Evolutionary conservation across 306 rosid genomes (phyloP).

Genomic region (Rosa lucieae): DNA sequence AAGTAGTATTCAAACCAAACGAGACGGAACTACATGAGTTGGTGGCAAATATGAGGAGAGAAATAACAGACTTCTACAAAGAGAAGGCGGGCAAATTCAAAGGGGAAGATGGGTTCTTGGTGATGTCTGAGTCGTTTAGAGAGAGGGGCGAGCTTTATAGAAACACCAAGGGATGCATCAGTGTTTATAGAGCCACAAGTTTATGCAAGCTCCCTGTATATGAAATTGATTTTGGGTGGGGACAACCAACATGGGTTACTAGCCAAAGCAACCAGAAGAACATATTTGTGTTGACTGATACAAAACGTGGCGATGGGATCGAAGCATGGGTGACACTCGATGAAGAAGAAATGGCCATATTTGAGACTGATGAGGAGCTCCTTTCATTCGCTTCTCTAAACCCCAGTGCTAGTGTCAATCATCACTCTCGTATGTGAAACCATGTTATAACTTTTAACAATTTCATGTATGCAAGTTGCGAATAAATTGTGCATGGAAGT

Average conservation of each 20-base stretch:
- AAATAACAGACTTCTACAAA: neutral
- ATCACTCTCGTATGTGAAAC: neutral
- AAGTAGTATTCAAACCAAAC: neutral
- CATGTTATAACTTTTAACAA: no score
- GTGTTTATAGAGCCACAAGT: neutral
- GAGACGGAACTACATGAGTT: neutral
- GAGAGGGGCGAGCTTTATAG: neutral
- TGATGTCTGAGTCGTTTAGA: neutral
- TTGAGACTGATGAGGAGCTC: neutral
- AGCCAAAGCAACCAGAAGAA: neutral
- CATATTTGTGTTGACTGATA: neutral
- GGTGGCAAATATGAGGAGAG: neutral
- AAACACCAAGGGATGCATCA: neutral
- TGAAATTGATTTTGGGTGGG: slow-evolving; percentile 1
- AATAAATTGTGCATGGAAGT: no score
- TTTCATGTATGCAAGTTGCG: no score
- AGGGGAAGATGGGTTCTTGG: neutral
- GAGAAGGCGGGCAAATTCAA: neutral
- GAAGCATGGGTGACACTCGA: slow-evolving; percentile 3
- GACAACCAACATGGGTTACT: neutral
- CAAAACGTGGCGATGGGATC: slow-evolving; percentile 1
- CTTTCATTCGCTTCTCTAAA: neutral
- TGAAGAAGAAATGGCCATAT: neutral
- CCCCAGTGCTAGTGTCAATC: neutral
- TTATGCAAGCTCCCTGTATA: neutral